Evolutionary conservation across 305 asterid species (phyloP).

Genomic region (Striga hermonthica): DNA sequence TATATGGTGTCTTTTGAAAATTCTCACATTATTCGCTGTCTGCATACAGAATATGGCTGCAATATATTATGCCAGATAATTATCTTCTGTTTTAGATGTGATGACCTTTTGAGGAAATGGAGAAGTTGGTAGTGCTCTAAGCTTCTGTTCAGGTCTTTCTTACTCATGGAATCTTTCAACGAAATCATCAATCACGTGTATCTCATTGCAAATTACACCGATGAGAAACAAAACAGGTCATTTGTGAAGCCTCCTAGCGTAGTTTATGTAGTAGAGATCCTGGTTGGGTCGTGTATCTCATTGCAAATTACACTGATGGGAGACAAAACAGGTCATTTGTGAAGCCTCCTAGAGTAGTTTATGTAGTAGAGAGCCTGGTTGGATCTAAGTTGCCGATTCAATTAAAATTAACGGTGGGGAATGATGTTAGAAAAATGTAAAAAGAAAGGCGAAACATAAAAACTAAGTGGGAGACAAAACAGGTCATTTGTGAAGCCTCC

Average conservation of each 20-base stretch:
- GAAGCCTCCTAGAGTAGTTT: no score
- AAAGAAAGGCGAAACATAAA: no score
- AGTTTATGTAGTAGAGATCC: no score
- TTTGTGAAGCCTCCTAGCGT: no score
- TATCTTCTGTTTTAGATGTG: background rate
- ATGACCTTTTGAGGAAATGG: background rate
- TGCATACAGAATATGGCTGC: background rate
- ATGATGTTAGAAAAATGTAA: no score
- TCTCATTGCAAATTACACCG: background rate
- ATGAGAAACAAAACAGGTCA: background rate
- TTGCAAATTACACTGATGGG: background rate
- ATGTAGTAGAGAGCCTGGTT: no score
- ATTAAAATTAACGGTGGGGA: no score
- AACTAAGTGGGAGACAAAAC: background rate
- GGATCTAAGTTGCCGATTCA: no score
- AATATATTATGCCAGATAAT: background rate
- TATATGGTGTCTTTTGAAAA: background rate
- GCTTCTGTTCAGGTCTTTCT: background rate
- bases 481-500: background rate
- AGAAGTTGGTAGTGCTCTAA: conserved; percentile 5
- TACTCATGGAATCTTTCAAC: conserved; percentile 3
- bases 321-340: background rate
- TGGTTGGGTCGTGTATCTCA: no score
- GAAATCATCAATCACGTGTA: background rate
- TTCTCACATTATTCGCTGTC: background rate